phyloP scores from a whole-genome alignment of 2,329 filamentous ascomycete genomes.

The Phialocephala sp. region DNA sequence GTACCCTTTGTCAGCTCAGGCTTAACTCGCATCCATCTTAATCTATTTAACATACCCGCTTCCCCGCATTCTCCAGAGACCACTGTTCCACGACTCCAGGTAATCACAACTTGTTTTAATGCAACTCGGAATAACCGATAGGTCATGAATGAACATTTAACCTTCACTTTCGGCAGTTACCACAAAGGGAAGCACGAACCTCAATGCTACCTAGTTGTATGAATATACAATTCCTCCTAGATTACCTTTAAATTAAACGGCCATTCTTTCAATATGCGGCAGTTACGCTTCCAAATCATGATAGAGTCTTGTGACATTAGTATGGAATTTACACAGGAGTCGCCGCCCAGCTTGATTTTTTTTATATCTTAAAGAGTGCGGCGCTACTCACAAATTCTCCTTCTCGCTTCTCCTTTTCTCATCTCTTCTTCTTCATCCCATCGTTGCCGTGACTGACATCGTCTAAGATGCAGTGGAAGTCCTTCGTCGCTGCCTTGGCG shows the following conservation, averaged over 20 bases:
- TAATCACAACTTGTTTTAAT: conserved; percentile 4
- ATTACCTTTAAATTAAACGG: neutral
- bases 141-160: conserved; percentile 3
- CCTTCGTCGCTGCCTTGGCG: neutral
- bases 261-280: neutral
- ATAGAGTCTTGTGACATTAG: neutral
- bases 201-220: neutral
- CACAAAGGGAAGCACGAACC: neutral
- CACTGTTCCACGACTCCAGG: neutral
- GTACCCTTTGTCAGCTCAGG: neutral
- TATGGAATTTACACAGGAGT: neutral
- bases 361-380: conserved; percentile 1
- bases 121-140: neutral
- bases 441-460: neutral
- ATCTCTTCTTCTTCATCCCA: conserved; percentile 5
- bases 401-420: conserved; percentile 3
- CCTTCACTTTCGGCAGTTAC: neutral
- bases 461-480: conserved; percentile 15
- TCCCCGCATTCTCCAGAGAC: conserved; percentile 5
- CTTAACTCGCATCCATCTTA: neutral
- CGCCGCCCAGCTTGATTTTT: neutral
- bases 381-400: neutral
- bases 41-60: conserved; percentile 2
- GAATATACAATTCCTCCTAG: neutral
- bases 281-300: conserved; percentile 1